Base-by-base conservation (phyloP, 2,329 filamentous ascomycete species). In the Fusarium gaditjirri region DNA sequence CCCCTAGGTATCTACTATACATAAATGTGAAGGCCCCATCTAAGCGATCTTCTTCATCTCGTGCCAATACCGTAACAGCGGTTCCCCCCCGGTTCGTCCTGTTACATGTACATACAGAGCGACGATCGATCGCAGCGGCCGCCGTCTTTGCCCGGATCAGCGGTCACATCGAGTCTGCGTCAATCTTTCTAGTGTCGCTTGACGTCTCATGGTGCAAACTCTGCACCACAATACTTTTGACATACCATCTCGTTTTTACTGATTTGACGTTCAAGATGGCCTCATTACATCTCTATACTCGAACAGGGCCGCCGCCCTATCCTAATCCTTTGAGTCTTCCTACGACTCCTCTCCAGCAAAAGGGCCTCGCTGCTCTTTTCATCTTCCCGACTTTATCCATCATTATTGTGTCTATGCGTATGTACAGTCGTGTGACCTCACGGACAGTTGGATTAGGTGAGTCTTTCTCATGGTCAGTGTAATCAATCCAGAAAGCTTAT, bases 331-430 rank as follows among this genome's bases (percentile, higher is more conserved):
- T 70, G 35, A 72, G 75, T 43, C 79, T 81, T 12, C 79, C 79
- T 4, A 81, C 79, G 16, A 76, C 79, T 16, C 70, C 78, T n/a
- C 76, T 80, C 19, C 80, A 82, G 49, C 60, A 71, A 12, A 65
- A 67, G 14, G 80, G 75, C 3, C 59, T 81, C 8, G 76, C 77
- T 43, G 70, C 81, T 42, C 71, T 79, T 23, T 80, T 82, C 65
- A 61, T 80, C 49, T 80, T 81, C 21, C 80, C 81, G 2, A 60
- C 63, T 8, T 35, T 82, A 19, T 77, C 79, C 17, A 62, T 79
- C 47, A 46, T 80, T 3, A 50, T 77, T 5, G 74, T 78, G 16
- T 50, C 57, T 4, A 61, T 80, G 50, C 68, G 80, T 16, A 56
- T 78, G 14, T 80, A 77, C 19, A 76, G 74, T 23, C 75, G 80